phyloP scores from a whole-genome alignment of 202 grass and related monocot genomes.

The Elaeis oleifera region DNA sequence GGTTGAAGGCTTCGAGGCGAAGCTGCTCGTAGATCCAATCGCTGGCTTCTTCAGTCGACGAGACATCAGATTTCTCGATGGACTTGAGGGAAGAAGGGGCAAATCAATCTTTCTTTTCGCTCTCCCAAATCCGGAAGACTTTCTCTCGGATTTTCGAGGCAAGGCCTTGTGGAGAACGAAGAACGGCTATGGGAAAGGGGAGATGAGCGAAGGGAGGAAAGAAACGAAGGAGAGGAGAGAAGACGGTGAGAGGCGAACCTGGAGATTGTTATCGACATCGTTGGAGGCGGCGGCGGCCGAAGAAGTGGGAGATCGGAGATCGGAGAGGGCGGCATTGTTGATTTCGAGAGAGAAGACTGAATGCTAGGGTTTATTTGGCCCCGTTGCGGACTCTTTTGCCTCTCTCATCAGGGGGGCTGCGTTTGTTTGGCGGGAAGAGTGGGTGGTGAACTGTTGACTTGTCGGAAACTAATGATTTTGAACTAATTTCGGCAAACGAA shows the following conservation, averaged over 20 bases:
- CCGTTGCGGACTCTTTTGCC: too few species aligned
- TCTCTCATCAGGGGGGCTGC: too few species aligned
- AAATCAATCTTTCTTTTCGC: slow-evolving; percentile 37
- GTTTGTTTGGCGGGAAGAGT: too few species aligned
- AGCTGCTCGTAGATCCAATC: slow-evolving; percentile 35
- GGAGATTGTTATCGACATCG: slow-evolving; percentile 21
- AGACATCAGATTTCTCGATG: slow-evolving; percentile 30
- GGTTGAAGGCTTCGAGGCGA: slow-evolving; percentile 55
- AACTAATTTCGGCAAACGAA: too few species aligned
- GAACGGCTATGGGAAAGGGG: slow-evolving; percentile 43
- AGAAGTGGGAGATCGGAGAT: slow-evolving; percentile 6
- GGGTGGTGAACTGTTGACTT: too few species aligned
- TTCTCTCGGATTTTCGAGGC: slow-evolving; percentile 18
- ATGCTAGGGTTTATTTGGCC: too few species aligned
- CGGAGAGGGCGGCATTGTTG: slow-evolving; percentile 20
- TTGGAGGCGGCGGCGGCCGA: not conserved
- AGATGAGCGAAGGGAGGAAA: not conserved
- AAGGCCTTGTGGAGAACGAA: slow-evolving; percentile 57
- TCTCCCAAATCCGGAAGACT: slow-evolving; percentile 23
- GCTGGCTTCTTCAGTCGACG: slow-evolving; percentile 1
- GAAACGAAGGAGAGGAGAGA: too few species aligned
- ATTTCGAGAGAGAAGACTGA: not conserved
- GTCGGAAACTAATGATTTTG: too few species aligned
- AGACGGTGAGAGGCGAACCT: slow-evolving; percentile 1
- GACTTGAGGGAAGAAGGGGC: slow-evolving; percentile 34